Evolutionary conservation across 495 filamentous ascomycete species (phyloP), one percentile per base, ranked within the genome.

Genomic region (Apodospora peruviana): DNA sequence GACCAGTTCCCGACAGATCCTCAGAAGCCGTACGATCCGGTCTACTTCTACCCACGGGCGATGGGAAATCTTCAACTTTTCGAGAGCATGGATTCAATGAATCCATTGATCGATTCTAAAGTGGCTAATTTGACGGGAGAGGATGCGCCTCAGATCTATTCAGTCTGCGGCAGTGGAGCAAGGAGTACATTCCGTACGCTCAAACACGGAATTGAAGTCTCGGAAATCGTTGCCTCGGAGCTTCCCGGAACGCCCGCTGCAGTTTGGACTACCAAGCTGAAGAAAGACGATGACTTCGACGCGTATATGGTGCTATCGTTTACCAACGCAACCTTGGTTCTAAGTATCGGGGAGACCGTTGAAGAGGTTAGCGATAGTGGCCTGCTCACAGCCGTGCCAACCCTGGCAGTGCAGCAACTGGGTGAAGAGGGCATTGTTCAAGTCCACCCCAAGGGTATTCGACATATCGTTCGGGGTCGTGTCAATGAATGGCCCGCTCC

Each of bases 121-220:
- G 81, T 97, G 24, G 84, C 82, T 21, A 96, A 99, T 56, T 69
- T 95, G 16, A 86, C 84, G 0, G 83, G 87, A 40, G 93, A 96
- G 52, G 94, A 97, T 59, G 91, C 91, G 2, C 93, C 93, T 11
- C 94, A 99, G 62, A 96, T 99, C 32, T 96, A 95, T 69, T 82
- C 89, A 0, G 76, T 96, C 14, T 93, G 86, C 61, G 93, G 93
- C 3, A 86, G 85, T 25, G 88, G 93, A 8, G 88, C 89, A 44
- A 76, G 87, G 49, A 96, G 91, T 61, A 85, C 83, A 18, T 95
- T 99, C 67, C 80, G 91, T 46, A 95, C 84, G 27, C 71, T 96
- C 16, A 94, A 93, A 58, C 90, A 99, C 65, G 91, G 91, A 0
- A 72, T 99, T 3, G 86, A 94, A 56, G 90, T 96, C 10, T 86